Evolutionary conservation across 2,329 filamentous ascomycete species (phyloP).

Genomic region (Aspergillus carbonarius): DNA sequence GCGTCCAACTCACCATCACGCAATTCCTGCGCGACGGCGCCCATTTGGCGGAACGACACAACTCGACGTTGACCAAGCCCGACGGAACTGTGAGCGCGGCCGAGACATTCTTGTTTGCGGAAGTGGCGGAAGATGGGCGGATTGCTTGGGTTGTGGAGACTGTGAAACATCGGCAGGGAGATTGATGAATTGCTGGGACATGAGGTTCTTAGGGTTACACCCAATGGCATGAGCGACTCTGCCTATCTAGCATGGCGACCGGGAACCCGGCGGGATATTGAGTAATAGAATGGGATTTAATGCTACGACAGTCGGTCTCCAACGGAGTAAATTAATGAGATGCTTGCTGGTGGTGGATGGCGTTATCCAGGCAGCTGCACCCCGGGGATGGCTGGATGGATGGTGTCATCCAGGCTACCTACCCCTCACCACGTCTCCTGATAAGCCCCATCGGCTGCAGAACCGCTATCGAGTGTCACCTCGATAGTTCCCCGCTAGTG

Average conservation of each 20-base stretch:
- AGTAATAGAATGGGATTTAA: not conserved
- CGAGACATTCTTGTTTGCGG: not conserved
- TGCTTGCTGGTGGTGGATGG: not conserved
- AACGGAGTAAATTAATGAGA: not conserved
- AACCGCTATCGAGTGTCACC: not conserved
- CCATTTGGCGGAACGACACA: not conserved
- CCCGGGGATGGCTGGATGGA: not conserved
- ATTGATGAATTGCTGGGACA: too few relatives aligned
- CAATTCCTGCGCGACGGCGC: not conserved
- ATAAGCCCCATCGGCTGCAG: not conserved
- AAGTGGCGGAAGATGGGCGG: not conserved
- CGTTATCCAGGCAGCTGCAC: not conserved
- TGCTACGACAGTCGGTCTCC: not conserved
- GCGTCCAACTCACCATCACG: not conserved
- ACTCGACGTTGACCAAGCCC: not conserved
- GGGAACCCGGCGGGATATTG: not conserved
- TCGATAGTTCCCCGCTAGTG: not conserved
- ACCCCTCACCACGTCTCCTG: not conserved
- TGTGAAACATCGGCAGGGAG: not conserved
- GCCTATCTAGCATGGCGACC: not conserved
- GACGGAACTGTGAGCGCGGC: not conserved
- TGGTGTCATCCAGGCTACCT: not conserved
- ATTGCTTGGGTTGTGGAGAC: not conserved
- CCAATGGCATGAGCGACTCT: too few relatives aligned
- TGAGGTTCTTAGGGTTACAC: too few relatives aligned